Percentiles rank a stretch among this genome's conserved stretches.
phyloP scores from a whole-genome alignment of 2,329 filamentous ascomycete species.

The Epichloe baconii region DNA sequence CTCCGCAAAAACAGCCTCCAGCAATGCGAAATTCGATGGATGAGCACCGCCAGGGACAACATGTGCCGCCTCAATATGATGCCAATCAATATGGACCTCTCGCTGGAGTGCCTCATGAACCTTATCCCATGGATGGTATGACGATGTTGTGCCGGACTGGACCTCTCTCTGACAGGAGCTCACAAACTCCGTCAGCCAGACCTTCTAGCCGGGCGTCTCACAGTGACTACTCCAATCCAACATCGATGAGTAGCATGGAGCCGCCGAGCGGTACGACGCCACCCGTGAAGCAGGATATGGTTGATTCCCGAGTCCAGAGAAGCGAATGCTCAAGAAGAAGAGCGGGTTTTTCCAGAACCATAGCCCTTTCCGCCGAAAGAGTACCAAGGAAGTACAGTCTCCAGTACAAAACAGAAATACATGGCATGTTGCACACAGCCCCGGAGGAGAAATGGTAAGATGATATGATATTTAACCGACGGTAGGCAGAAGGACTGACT shows the following conservation, averaged over 20 bases:
- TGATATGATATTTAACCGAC: background rate
- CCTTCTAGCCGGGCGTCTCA: slow-evolving; percentile 78
- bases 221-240: slow-evolving; percentile 83
- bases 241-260: slow-evolving; percentile 78
- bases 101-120: slow-evolving; percentile 70
- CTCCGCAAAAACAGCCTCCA: slow-evolving; percentile 31
- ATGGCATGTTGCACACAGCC: slow-evolving; percentile 34
- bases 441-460: slow-evolving; percentile 7
- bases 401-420: slow-evolving; percentile 39
- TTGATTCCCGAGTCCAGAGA: slow-evolving; percentile 44
- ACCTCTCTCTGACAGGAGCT: slow-evolving; percentile 41
- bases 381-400: slow-evolving; percentile 54
- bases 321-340: slow-evolving; percentile 53
- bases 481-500: background rate
- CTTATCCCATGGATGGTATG: slow-evolving; percentile 92
- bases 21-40: slow-evolving; percentile 8
- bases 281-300: slow-evolving; percentile 51
- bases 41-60: slow-evolving; percentile 11
- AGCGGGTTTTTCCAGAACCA: slow-evolving; percentile 90
- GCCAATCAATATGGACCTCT: slow-evolving; percentile 46
- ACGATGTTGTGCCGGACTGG: slow-evolving; percentile 86
- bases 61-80: slow-evolving; percentile 24
- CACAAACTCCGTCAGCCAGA: slow-evolving; percentile 45
- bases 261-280: slow-evolving; percentile 61
- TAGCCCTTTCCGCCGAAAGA: slow-evolving; percentile 86